A percentile compares a stretch with the other conserved stretches of the same genome.
phyloP scores from a whole-genome alignment of 2,329 filamentous ascomycete species.

The Stemphylium beticola region DNA sequence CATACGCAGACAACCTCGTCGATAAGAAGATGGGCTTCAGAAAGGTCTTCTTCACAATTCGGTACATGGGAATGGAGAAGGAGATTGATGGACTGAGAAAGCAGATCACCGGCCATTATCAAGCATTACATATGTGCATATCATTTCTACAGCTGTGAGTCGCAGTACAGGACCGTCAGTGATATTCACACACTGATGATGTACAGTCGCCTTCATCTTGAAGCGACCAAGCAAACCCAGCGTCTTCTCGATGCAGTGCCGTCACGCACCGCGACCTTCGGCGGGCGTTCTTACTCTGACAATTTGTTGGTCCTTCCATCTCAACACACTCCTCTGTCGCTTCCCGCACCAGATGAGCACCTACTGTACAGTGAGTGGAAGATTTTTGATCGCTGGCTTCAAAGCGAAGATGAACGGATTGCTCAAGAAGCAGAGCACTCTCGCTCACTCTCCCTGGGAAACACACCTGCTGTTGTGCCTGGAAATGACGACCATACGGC shows the following conservation, averaged over 20 bases:
- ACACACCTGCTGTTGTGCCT: slow-evolving; percentile 21
- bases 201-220: slow-evolving; percentile 36
- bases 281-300: slow-evolving; percentile 32
- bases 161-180: neutral
- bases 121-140: slow-evolving; percentile 41
- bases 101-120: slow-evolving; percentile 39
- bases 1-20: slow-evolving; percentile 38
- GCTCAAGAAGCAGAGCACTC: slow-evolving; percentile 24
- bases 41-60: slow-evolving; percentile 39
- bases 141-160: slow-evolving; percentile 40
- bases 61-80: slow-evolving; percentile 44
- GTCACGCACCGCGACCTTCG: slow-evolving; percentile 35
- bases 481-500: slow-evolving; percentile 34
- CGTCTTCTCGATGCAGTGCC: slow-evolving; percentile 30
- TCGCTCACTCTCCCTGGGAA: slow-evolving; percentile 31
- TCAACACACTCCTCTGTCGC: slow-evolving; percentile 21
- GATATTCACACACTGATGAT: slow-evolving; percentile 9
- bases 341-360: slow-evolving; percentile 38
- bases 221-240: slow-evolving; percentile 32
- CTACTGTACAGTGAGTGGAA: slow-evolving; percentile 41
- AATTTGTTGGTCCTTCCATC: slow-evolving; percentile 27
- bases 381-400: slow-evolving; percentile 37
- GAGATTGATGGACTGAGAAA: slow-evolving; percentile 39
- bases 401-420: slow-evolving; percentile 36
- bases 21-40: slow-evolving; percentile 41